phyloP scores from a whole-genome alignment of 176 grass and related monocot genomes.

The Phyllostachys edulis region DNA sequence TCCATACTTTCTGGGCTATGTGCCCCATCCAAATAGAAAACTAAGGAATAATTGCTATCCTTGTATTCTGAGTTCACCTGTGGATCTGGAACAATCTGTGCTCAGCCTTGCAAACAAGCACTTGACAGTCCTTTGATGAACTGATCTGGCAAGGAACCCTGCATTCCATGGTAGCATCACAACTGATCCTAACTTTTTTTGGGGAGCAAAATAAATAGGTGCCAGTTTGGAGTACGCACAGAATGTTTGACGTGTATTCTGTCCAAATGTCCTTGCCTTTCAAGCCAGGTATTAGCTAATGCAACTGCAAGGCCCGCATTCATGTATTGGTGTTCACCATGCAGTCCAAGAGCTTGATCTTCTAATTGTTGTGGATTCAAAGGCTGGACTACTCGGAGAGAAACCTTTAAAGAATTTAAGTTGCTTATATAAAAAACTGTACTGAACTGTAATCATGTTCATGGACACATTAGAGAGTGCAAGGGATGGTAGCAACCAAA shows the following conservation, averaged over 20 bases:
- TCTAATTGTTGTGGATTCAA: slow-evolving; percentile 72
- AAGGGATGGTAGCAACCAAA: slow-evolving; percentile 28
- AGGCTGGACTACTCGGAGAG: slow-evolving; percentile 71
- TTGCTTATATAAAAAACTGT: slow-evolving; percentile 32
- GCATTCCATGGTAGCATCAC: slow-evolving; percentile 34
- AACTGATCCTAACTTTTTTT: slow-evolving; percentile 16
- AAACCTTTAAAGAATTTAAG: slow-evolving; percentile 54
- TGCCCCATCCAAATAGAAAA: slow-evolving; percentile 96
- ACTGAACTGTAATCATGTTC: not conserved
- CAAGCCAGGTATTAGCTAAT: slow-evolving; percentile 75
- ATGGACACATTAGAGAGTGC: not conserved
- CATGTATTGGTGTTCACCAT: slow-evolving; percentile 83
- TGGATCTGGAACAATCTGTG: slow-evolving; percentile 63
- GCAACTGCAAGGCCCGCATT: slow-evolving; percentile 92
- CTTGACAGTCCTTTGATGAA: slow-evolving; percentile 69
- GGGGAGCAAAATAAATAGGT: not conserved
- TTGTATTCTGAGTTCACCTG: slow-evolving; percentile 44
- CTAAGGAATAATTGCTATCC: slow-evolving; percentile 29
- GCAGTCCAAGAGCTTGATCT: slow-evolving; percentile 73
- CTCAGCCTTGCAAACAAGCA: slow-evolving; percentile 82
- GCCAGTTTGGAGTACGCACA: slow-evolving; percentile 43
- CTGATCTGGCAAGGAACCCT: slow-evolving; percentile 66
- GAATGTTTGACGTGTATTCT: slow-evolving; percentile 34
- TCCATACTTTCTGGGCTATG: slow-evolving; percentile 99
- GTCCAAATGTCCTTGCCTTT: slow-evolving; percentile 56